phyloP scores from a whole-genome alignment of 305 asterid genomes.

The Salvia sclarea region DNA sequence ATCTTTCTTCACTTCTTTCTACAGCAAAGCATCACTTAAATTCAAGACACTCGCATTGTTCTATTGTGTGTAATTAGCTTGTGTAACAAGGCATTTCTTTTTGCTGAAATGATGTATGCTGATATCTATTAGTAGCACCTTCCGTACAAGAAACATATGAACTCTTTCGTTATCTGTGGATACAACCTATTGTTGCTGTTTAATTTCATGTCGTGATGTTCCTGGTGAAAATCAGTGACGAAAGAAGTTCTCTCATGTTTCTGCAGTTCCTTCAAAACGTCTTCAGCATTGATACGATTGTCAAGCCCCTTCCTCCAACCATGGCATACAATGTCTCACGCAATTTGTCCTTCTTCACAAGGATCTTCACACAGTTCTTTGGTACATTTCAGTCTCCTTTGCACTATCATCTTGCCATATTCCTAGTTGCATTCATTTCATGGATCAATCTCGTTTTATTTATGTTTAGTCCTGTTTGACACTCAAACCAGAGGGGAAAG shows the following conservation, averaged over 20 bases:
- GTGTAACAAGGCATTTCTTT: slow-evolving; percentile 9
- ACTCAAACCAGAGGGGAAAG: neutral
- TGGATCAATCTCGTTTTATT: neutral
- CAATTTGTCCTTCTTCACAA: slow-evolving; percentile 84
- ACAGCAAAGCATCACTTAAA: neutral
- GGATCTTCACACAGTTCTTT: slow-evolving; percentile 90
- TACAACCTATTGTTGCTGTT: slow-evolving; percentile 5
- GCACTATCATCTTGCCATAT: neutral
- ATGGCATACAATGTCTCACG: slow-evolving; percentile 81
- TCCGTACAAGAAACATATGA: neutral
- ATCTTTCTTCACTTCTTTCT: neutral
- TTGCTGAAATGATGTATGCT: neutral
- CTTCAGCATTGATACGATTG: slow-evolving; percentile 83
- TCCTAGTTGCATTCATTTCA: neutral
- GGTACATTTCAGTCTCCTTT: slow-evolving; percentile 45
- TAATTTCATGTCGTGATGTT: neutral
- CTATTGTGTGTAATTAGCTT: neutral
- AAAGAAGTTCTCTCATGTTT: slow-evolving; percentile 14
- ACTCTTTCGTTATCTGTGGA: neutral
- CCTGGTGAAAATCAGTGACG: neutral
- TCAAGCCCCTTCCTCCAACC: slow-evolving; percentile 89
- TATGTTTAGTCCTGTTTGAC: neutral
- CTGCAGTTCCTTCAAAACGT: slow-evolving; percentile 89
- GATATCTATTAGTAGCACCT: neutral
- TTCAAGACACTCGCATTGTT: neutral